Evolutionary conservation across 2,329 filamentous ascomycete genomes (phyloP).

Genomic region (Aspergillus sp.): DNA sequence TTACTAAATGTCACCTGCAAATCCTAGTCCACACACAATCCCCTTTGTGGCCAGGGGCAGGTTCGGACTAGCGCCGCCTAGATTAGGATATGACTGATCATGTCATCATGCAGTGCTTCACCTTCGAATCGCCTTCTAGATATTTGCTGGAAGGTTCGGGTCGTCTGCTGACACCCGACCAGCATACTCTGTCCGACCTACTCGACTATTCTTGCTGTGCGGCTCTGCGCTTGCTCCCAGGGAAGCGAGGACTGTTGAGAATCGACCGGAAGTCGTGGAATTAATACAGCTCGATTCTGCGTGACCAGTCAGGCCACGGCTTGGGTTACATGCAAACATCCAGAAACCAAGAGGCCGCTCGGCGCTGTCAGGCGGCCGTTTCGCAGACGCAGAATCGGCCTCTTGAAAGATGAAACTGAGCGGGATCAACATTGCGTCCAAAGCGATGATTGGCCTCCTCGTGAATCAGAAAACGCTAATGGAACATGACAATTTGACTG

Average conservation of each 20-base stretch:
- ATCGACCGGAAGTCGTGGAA: not conserved
- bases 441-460: not conserved
- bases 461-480: not conserved
- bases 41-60: not conserved
- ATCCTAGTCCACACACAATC: not conserved
- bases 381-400: not conserved
- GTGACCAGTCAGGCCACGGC: not conserved
- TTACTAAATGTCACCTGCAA: constrained; percentile 4
- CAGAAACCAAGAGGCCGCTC: not conserved
- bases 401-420: not conserved
- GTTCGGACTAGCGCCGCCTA: constrained; percentile 1
- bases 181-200: constrained; percentile 3
- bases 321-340: constrained; percentile 5
- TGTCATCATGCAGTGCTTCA: constrained; percentile 12
- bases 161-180: constrained; percentile 16
- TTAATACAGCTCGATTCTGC: not conserved
- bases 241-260: not conserved
- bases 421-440: not conserved
- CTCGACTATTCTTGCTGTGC: not conserved
- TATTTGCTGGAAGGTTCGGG: constrained; percentile 33
- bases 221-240: not conserved
- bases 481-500: not conserved
- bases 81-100: constrained; percentile 8
- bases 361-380: not conserved
- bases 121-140: constrained; percentile 30